Percentiles rank a stretch among this genome's conserved stretches.
Conservation (phyloP, 257 asterid species). For the Solanum tarapatanum region DNA sequence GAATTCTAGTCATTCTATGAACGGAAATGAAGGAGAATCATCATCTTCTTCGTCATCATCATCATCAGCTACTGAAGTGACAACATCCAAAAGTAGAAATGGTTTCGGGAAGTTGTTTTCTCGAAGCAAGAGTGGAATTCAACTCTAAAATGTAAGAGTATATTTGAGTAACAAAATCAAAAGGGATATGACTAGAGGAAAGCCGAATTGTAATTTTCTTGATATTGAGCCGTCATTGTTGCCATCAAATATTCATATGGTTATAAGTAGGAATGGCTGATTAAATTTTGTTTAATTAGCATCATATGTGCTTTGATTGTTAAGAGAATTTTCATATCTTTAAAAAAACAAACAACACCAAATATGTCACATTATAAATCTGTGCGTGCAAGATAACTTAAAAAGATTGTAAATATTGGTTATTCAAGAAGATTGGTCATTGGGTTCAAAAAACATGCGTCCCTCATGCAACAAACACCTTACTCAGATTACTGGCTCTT, state of each 20-base stretch:
- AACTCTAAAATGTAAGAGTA: slow-evolving; percentile 11
- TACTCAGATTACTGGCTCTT: neutral
- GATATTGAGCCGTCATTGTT: neutral
- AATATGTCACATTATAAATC: neutral
- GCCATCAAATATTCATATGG: neutral
- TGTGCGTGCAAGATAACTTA: neutral
- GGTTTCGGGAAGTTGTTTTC: slow-evolving; percentile 49
- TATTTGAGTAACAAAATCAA: neutral
- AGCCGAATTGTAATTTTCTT: neutral
- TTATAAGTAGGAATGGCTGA: neutral
- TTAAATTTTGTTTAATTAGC: neutral
- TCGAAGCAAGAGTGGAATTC: slow-evolving; percentile 35
- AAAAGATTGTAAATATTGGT: neutral
- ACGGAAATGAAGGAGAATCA: slow-evolving; percentile 32
- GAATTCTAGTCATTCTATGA: slow-evolving; percentile 4
- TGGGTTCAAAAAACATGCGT: neutral
- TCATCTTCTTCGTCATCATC: slow-evolving; percentile 27
- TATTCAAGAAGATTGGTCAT: neutral
- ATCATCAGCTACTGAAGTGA: slow-evolving; percentile 19
- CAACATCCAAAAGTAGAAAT: slow-evolving; percentile 28
- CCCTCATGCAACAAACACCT: neutral
- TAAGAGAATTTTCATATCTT: neutral
- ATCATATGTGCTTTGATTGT: neutral
- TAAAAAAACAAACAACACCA: no score
- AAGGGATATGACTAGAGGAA: neutral